Conservation (phyloP, 2,329 filamentous ascomycete genomes). For the Helotiales sp. region DNA sequence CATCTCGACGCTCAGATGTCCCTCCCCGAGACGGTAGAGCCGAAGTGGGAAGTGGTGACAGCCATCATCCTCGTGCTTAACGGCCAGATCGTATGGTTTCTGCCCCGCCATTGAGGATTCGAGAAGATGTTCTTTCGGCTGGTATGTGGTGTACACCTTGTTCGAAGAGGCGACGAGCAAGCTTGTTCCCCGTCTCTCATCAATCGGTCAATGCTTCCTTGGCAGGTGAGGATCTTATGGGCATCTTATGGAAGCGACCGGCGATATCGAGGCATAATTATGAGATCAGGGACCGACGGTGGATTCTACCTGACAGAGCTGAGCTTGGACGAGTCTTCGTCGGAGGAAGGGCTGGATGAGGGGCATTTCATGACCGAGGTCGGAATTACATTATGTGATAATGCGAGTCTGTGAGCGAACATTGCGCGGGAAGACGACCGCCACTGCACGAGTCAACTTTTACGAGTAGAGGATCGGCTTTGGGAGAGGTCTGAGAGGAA, state of each 20-base stretch:
- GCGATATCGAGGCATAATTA: constrained; percentile 5
- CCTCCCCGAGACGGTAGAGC: constrained; percentile 3
- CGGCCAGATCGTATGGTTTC: constrained; percentile 21
- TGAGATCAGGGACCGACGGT: neutral
- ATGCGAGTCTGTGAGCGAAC: constrained; percentile 4
- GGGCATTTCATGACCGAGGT: neutral
- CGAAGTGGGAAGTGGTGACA: neutral
- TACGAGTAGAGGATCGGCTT: neutral
- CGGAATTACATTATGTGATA: neutral
- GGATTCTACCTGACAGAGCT: neutral
- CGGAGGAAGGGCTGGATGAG: neutral
- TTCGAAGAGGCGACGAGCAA: constrained; percentile 14
- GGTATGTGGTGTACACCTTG: constrained; percentile 14
- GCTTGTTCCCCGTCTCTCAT: neutral
- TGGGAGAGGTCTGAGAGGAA: neutral
- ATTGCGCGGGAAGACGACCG: neutral
- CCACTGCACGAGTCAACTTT: constrained; percentile 2
- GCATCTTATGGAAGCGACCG: neutral
- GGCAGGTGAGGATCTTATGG: constrained; percentile 4
- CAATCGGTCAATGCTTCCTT: neutral
- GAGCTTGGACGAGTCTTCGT: neutral
- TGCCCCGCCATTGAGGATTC: constrained; percentile 21
- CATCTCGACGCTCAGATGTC: neutral
- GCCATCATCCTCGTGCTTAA: constrained; percentile 19
- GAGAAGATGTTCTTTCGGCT: too few relatives aligned